A percentile compares a stretch with the other conserved stretches of the same genome.
Conservation (phyloP, 2,329 filamentous ascomycete genomes). For the Colletotrichum salicis region DNA sequence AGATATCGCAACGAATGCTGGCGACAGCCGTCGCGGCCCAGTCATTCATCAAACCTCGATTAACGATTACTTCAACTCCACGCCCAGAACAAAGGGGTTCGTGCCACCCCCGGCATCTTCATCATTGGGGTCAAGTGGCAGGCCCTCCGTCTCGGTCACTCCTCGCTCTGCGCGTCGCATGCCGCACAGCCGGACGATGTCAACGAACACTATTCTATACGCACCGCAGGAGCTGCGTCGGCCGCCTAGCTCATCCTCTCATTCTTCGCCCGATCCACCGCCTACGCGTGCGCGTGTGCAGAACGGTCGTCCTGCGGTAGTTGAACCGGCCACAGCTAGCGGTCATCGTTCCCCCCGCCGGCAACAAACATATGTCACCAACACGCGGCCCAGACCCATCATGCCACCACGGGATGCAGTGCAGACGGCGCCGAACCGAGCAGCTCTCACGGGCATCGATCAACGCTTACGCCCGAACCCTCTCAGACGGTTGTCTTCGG, state of each 20-base stretch:
- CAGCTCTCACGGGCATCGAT: conserved; percentile 63
- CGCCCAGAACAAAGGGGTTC: conserved; percentile 57
- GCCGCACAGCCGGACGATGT: conserved; percentile 77
- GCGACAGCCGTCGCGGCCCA: conserved; percentile 43
- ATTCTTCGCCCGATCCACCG: conserved; percentile 48
- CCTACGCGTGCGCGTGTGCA: conserved; percentile 44
- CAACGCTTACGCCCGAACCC: conserved; percentile 52
- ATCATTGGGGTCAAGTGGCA: conserved; percentile 42
- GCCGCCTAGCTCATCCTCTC: conserved; percentile 53
- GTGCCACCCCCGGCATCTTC: conserved; percentile 43
- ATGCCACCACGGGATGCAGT: conserved; percentile 62
- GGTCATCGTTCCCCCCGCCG: conserved; percentile 61
- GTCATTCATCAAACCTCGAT: conserved; percentile 40
- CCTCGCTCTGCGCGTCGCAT: conserved; percentile 50
- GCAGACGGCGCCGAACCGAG: conserved; percentile 66
- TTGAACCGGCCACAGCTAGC: conserved; percentile 49
- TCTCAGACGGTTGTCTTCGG: conserved; percentile 65
- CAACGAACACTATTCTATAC: conserved; percentile 85
- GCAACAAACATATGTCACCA: conserved; percentile 49
- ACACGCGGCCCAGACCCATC: conserved; percentile 67
- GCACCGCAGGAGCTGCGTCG: conserved; percentile 68
- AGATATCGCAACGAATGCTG: conserved; percentile 56
- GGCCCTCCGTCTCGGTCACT: conserved; percentile 42
- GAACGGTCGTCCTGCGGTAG: conserved; percentile 37
- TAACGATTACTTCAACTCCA: conserved; percentile 65